Evolutionary conservation across 129 eudicot species (phyloP).

Genomic region (Lactuca sativa): DNA sequence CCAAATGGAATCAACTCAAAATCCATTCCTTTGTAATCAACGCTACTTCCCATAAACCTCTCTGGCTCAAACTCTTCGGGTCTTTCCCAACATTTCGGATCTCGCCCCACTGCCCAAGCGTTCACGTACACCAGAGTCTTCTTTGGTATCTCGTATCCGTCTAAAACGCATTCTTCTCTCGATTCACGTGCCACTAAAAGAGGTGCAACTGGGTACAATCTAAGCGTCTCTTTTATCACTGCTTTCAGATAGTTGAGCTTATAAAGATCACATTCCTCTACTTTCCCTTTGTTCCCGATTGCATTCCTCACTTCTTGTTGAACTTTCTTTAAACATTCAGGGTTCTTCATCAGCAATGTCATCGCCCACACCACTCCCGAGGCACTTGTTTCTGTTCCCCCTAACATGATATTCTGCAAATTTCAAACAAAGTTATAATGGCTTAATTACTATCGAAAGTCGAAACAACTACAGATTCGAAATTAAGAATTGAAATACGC

Average conservation of each 20-base stretch:
- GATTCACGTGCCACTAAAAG: conserved; percentile 32
- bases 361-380: conserved; percentile 42
- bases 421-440: not conserved
- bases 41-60: conserved; percentile 33
- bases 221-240: conserved; percentile 36
- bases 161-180: conserved; percentile 23
- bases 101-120: conserved; percentile 44
- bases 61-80: conserved; percentile 40
- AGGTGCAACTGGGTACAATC: conserved; percentile 38
- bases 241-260: conserved; percentile 35
- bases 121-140: conserved; percentile 37
- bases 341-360: conserved; percentile 47
- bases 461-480: not conserved
- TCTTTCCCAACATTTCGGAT: conserved; percentile 38
- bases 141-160: conserved; percentile 27
- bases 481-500: not conserved
- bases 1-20: conserved; percentile 46
- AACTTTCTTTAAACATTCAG: conserved; percentile 30
- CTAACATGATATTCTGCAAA: conserved; percentile 39
- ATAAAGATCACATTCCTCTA: conserved; percentile 34
- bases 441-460: not conserved
- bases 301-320: conserved; percentile 43
- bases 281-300: conserved; percentile 28
- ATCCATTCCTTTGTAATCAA: conserved; percentile 38
- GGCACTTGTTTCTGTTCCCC: conserved; percentile 50